A percentile compares a stretch with the other conserved stretches of the same genome.
These are phyloP conservation scores for Cladophialophora bantiana DNA, from an alignment of 2,329 filamentous ascomycete genomes.

Conservation along the genomic window DNA sequence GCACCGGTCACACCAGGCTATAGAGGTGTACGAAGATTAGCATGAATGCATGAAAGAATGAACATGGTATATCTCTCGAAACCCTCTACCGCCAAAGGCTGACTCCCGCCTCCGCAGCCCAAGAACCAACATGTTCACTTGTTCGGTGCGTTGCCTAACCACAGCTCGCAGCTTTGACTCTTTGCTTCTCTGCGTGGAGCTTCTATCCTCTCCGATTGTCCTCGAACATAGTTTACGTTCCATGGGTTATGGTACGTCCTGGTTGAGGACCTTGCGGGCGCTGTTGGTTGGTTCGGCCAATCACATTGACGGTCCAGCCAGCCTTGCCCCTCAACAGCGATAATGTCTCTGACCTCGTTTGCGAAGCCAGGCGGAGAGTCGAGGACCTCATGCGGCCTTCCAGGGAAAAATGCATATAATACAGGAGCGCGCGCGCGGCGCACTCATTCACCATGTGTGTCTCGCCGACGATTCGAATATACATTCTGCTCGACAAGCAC, in stretches of 20 bases:
- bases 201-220: not conserved
- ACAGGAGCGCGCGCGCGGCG: not conserved
- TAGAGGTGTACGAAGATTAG: constrained; percentile 1
- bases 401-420: not conserved
- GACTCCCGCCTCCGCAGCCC: not conserved
- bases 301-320: not conserved
- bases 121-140: not conserved
- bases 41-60: not conserved
- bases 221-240: not conserved
- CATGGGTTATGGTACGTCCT: not conserved
- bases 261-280: not conserved
- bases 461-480: not conserved
- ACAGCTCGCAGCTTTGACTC: not conserved
- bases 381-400: not conserved
- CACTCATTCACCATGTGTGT: not conserved
- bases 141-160: not conserved
- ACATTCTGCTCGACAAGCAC: not conserved
- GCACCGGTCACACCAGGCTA: constrained; percentile 2
- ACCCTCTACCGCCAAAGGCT: not conserved
- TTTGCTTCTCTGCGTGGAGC: not conserved
- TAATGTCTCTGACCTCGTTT: not conserved
- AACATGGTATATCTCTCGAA: not conserved
- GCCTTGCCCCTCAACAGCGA: not conserved
- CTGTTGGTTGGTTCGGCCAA: not conserved
- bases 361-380: not conserved